These are phyloP conservation scores for Corrigiola litoralis DNA, from an alignment of 179 eudicot genomes.

Conservation along the genomic window DNA sequence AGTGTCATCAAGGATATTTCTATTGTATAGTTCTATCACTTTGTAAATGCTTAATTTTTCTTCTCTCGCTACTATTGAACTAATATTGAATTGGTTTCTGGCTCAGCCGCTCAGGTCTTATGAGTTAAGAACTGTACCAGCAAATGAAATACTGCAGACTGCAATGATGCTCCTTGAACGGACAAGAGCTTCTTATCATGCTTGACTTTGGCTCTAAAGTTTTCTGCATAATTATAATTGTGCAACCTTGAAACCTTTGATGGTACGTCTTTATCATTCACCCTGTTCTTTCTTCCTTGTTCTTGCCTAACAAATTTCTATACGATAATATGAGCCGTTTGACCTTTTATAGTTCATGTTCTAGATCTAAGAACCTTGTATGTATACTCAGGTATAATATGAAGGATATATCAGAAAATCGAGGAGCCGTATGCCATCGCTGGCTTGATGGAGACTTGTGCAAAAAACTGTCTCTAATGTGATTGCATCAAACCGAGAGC, in stretches of 20 bases:
- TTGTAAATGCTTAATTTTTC: too few species aligned
- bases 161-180: slow-evolving; percentile 57
- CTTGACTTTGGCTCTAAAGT: not conserved
- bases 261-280: too few species aligned
- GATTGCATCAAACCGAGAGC: not conserved
- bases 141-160: slow-evolving; percentile 69
- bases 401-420: too few species aligned
- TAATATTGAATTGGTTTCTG: too few species aligned
- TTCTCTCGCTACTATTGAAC: too few species aligned
- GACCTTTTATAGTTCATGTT: not conserved
- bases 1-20: too few species aligned
- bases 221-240: not conserved
- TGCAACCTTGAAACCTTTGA: not conserved
- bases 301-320: too few species aligned
- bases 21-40: too few species aligned
- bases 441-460: not conserved
- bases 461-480: not conserved
- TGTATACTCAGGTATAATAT: not conserved
- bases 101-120: too few species aligned
- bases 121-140: too few species aligned
- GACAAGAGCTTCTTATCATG: slow-evolving; percentile 13
- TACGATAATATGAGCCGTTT: too few species aligned
- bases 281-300: not conserved
- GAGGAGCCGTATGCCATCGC: too few species aligned
- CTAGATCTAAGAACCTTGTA: not conserved